Base-by-base conservation (phyloP, 106 monocot genomes). In the Dendrobium huoshanense region DNA sequence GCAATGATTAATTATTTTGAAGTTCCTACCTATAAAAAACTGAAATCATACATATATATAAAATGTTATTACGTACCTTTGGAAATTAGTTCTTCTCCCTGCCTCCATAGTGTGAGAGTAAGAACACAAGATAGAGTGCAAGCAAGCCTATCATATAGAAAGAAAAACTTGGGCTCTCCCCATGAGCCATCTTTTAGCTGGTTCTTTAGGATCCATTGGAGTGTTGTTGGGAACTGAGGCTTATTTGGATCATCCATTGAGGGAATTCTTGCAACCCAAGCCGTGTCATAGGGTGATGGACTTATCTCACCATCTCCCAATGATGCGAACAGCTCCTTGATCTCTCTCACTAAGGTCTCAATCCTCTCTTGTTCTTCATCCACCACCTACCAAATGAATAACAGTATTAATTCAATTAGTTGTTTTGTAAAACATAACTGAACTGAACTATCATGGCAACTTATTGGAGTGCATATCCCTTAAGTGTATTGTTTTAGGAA, bases 91-190 rank as follows among this genome's bases (percentile, higher is more conserved):
- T 67, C 59, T 76, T 82, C 86, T 79, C 49, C 43, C 41, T 43
- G 17, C 11, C 43, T 80, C 10, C 47, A 49, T 16, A 33, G 17
- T 20, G 73, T 74, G 41, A 86, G 73, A 18, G 82, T 67, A 48
- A 87, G 48, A 75, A 83, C 72, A 79, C 83, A 87, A 20, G 86
- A 73, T 13, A 87, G 83, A 77, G 86, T 87, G 83, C 65, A 83
- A 11, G 80, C 54, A 15, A 87, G 75, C 56, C 86, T 74, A 19
- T 87, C 86, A 29, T 51, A 51, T 15, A 86, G n/a, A 17, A 79
- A 18, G 76, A 79, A 86, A 48, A 82, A 83, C 55, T 22, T 79
- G 40, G 78, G 67, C 2, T 86, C 82, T 4, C 86, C 86, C 82
- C 83, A 86, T 18, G 86, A 86, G 51, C 86, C 86, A 75, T 86